Conservation (phyloP, 768 basidiomycete genomes). For the Hygrocybe punicea region DNA sequence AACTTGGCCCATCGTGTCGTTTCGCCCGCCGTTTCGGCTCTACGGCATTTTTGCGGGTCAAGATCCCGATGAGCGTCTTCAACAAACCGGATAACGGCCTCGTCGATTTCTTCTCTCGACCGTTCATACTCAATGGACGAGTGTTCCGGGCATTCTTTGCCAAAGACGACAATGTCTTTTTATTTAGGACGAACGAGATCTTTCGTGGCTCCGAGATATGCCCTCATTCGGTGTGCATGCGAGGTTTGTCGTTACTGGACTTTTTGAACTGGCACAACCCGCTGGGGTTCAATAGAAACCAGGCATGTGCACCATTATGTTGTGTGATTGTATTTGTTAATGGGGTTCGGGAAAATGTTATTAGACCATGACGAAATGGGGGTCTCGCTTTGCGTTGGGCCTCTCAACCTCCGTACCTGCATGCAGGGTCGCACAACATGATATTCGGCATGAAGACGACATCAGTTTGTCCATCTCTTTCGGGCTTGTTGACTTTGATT, state of each 20-base stretch:
- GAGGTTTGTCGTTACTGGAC: conserved; percentile 30
- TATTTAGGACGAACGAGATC: conserved; percentile 52
- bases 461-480: conserved; percentile 26
- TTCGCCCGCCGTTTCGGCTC: conserved; percentile 64
- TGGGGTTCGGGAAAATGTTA: background rate
- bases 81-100: conserved; percentile 33
- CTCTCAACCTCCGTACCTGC: conserved; percentile 52
- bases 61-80: conserved; percentile 34
- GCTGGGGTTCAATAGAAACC: conserved; percentile 34
- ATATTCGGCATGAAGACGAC: conserved; percentile 32
- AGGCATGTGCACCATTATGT: conserved; percentile 30
- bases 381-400: conserved; percentile 45
- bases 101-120: conserved; percentile 43
- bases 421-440: conserved; percentile 34
- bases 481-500: background rate
- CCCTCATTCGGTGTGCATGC: background rate
- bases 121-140: conserved; percentile 50
- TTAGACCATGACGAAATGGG: conserved; percentile 51
- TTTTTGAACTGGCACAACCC: conserved; percentile 49
- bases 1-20: conserved; percentile 53
- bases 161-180: conserved; percentile 57
- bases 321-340: background rate
- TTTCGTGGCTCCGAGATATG: conserved; percentile 11
- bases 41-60: conserved; percentile 51
- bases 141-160: conserved; percentile 61